Evolutionary conservation across 768 basidiomycete genomes (phyloP).

Genomic region (Mycena indigotica): DNA sequence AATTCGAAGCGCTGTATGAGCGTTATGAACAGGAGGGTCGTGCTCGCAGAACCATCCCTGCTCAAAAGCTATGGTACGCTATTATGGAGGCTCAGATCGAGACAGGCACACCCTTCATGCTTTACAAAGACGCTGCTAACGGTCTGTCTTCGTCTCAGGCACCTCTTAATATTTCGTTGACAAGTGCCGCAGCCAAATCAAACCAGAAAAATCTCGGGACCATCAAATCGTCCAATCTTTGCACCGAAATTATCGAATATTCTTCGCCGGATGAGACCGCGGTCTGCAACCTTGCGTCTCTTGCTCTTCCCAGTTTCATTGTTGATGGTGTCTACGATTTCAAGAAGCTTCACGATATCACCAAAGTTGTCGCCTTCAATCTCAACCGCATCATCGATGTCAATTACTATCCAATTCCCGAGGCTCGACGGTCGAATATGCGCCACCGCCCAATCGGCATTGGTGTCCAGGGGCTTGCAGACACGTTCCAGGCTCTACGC

Average conservation of each 20-base stretch:
- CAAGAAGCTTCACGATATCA: conserved; percentile 73
- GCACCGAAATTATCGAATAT: conserved; percentile 87
- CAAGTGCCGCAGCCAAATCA: conserved; percentile 57
- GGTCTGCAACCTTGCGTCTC: conserved; percentile 83
- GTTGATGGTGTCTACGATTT: conserved; percentile 68
- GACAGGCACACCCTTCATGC: conserved; percentile 97
- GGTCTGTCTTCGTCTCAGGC: conserved; percentile 48
- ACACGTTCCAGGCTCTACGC: conserved; percentile 82
- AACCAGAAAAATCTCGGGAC: conserved; percentile 85
- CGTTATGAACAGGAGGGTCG: conserved; percentile 91
- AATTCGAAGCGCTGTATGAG: conserved; percentile 86
- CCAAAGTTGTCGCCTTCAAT: conserved; percentile 77
- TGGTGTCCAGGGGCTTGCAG: conserved; percentile 83
- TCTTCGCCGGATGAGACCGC: conserved; percentile 81
- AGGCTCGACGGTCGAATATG: conserved; percentile 77
- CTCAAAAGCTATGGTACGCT: conserved; percentile 99
- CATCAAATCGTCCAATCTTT: conserved; percentile 85
- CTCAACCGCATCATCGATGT: conserved; percentile 74
- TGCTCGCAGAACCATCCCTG: conserved; percentile 80
- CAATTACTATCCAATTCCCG: conserved; percentile 79
- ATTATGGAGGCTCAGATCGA: conserved; percentile 96
- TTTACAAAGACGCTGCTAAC: conserved; percentile 97
- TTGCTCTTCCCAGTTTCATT: conserved; percentile 78
- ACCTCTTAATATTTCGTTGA: neutral
- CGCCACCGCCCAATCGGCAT: conserved; percentile 83